Base-by-base conservation (phyloP, 169 alveolate genomes). In the Plasmodium berghei region DNA sequence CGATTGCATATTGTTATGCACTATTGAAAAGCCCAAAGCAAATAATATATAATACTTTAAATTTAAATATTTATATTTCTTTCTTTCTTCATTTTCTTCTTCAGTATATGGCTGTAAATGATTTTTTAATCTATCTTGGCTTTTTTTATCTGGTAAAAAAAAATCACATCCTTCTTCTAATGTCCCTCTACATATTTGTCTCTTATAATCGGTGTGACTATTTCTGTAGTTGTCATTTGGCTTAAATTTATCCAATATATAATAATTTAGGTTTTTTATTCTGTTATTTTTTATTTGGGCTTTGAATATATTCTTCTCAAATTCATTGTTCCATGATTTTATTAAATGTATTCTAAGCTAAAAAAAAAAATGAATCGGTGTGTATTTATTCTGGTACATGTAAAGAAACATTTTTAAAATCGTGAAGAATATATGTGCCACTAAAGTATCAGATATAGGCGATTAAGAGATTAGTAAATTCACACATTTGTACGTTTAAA, bases 141-240 rank as follows among this genome's bases (percentile, higher is more conserved):
- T 95, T 26, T 91, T 88, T n/a, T 74, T 73, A 54, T 90, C 88
- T 20, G 97, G 97, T 61, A 93, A 63, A 80, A 93, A 95, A 61
- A 88, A 95, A 56, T 95, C 97, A 28, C 93, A 95, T 3, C 97
- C 97, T 63, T 95, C 97, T 24, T 88, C 93, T 34, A 95, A 93
- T 5, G 97, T 95, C 8, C 97, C 97, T 46, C 97, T 83, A 22
- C 95, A 94, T 24, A 94, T 87, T 87, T 95, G 97, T 72, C 96
- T 89, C 85, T 95, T 95, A 69, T 95, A 95, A 83, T 95, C 97
- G 9, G 95, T 92, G 5, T 92, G 96, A 26, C 96, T 94, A 59
- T 92, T 90, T 46, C 94, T 83, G 83, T 89, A 93, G 61, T 59
- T 87, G 61, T 94, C 95, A 46, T 89, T 72, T 42, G 97, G 97